A percentile compares a stretch with the other conserved stretches of the same genome.
These are phyloP conservation scores for Backusella tuberculispora DNA, from an alignment of 192 early-diverging fungal genomes.

Conservation along the genomic window DNA sequence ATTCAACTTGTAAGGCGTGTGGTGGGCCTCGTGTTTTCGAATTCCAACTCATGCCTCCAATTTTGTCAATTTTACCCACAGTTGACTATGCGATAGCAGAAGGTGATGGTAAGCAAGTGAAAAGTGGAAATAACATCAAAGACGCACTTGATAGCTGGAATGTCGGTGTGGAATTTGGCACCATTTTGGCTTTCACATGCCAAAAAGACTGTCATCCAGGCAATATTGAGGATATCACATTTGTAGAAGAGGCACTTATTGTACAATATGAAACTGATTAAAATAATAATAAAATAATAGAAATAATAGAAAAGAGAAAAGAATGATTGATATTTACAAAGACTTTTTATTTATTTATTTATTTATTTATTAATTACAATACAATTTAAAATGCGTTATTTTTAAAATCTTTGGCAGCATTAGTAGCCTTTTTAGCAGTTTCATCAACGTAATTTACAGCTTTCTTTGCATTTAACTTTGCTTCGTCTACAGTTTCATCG, in stretches of 20 bases:
- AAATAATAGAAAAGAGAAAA: background rate
- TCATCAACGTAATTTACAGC: constrained; percentile 5
- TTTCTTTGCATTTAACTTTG: constrained; percentile 8
- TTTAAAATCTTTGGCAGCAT: background rate
- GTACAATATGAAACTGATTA: constrained; percentile 57
- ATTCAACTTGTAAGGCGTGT: constrained; percentile 67
- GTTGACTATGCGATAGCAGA: constrained; percentile 49
- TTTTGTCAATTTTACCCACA: constrained; percentile 72
- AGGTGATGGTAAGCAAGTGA: constrained; percentile 43
- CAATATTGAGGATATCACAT: constrained; percentile 42
- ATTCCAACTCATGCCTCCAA: constrained; percentile 91
- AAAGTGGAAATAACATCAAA: constrained; percentile 33
- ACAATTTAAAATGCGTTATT: background rate
- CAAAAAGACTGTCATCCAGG: constrained; percentile 71
- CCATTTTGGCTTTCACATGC: constrained; percentile 82
- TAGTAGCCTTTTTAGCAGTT: background rate
- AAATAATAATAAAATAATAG: constrained; percentile 4
- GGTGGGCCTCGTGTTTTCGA: constrained; percentile 77
- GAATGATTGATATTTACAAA: background rate
- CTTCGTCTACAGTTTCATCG: constrained; percentile 15
- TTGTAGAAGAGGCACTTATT: constrained; percentile 66
- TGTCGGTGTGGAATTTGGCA: constrained; percentile 90
- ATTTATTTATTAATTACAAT: background rate
- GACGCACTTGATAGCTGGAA: constrained; percentile 57
- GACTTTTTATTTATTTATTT: background rate